phyloP scores from a whole-genome alignment of 495 filamentous ascomycete species.

The Talaromyces thailandensis region DNA sequence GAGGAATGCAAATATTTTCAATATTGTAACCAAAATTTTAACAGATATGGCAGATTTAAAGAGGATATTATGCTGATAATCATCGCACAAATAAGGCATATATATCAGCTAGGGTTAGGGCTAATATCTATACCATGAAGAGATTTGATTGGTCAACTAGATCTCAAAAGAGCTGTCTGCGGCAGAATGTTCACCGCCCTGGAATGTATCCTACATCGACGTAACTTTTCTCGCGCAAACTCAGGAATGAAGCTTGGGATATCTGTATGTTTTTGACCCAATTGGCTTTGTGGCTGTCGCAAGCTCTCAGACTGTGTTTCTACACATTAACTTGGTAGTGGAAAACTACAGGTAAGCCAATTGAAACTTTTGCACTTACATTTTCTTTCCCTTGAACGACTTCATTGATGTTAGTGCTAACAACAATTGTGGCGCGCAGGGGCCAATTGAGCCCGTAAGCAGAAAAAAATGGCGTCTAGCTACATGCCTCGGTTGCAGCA shows the following conservation, averaged over 20 bases:
- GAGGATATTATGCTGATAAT: background rate
- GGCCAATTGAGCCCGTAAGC: background rate
- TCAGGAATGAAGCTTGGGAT: background rate
- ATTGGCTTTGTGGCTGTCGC: background rate
- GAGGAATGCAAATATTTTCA: no score
- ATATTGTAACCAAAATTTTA: no score
- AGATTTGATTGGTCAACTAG: background rate
- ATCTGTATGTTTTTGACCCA: background rate
- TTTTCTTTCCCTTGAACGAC: background rate
- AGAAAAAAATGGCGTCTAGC: background rate
- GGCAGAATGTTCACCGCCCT: background rate
- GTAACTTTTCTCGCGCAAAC: background rate
- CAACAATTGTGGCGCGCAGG: background rate
- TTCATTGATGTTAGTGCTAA: background rate
- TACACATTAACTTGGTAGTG: background rate
- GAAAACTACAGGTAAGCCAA: background rate
- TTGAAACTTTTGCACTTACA: background rate
- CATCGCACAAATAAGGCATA: background rate
- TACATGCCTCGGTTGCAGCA: background rate
- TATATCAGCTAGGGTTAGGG: background rate
- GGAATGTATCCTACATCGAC: background rate
- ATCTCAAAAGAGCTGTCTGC: background rate
- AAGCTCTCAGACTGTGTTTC: background rate
- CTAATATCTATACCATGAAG: background rate
- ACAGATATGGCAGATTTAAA: background rate